Percentiles rank a stretch among this genome's conserved stretches.
Evolutionary conservation across 2,329 filamentous ascomycete species (phyloP).

Genomic region (Stagonosporopsis cucurbitacearum): DNA sequence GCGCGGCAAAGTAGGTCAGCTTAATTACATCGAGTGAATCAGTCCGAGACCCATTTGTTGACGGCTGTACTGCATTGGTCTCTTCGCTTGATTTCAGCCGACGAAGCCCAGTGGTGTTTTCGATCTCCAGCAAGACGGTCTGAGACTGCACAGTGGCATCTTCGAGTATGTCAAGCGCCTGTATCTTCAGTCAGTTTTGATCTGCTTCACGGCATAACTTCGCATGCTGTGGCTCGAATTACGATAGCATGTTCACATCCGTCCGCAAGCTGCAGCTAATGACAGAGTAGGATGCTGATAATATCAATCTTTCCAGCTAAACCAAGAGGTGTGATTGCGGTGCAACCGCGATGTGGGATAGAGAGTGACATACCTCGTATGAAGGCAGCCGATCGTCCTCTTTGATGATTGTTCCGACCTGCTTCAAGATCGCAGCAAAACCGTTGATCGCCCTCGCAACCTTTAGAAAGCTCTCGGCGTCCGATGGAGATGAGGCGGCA

Average conservation of each 20-base stretch:
- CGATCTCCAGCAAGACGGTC: slow-evolving; percentile 37
- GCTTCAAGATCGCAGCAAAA: slow-evolving; percentile 47
- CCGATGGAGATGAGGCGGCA: slow-evolving; percentile 31
- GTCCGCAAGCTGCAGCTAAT: background rate
- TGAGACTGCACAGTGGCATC: slow-evolving; percentile 44
- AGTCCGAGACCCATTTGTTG: background rate
- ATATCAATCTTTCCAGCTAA: background rate
- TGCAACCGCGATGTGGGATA: background rate
- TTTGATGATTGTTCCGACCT: slow-evolving; percentile 47
- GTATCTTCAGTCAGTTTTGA: background rate
- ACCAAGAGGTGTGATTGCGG: background rate
- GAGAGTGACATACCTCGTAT: slow-evolving; percentile 34
- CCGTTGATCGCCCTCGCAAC: slow-evolving; percentile 46
- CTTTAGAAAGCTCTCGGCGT: slow-evolving; percentile 35
- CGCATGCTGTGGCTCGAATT: background rate
- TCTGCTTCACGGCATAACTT: too few relatives aligned
- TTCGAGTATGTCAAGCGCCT: slow-evolving; percentile 45
- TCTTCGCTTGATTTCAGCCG: slow-evolving; percentile 8
- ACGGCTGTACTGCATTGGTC: slow-evolving; percentile 2
- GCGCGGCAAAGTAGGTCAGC: slow-evolving; percentile 42
- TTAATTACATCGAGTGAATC: slow-evolving; percentile 18
- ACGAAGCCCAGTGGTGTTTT: slow-evolving; percentile 26
- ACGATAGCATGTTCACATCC: background rate
- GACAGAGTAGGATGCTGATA: too few relatives aligned
- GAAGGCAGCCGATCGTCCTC: slow-evolving; percentile 49